Evolutionary conservation across 495 filamentous ascomycete genomes (phyloP).

Genomic region (Bombardia bombarda): DNA sequence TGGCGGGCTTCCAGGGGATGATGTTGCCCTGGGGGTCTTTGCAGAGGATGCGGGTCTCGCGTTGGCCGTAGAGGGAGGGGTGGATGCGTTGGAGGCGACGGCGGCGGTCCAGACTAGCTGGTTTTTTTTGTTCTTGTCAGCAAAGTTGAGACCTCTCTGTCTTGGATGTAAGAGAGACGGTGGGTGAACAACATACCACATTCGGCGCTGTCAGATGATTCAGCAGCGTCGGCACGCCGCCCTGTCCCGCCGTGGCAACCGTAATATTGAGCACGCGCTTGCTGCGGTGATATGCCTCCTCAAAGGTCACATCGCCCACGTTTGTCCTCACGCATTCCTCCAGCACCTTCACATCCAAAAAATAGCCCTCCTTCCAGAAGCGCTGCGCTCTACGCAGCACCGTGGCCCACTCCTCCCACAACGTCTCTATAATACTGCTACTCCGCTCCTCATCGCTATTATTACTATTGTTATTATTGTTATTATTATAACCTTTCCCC

Average conservation of each 20-base stretch:
- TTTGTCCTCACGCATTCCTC: slow-evolving; percentile 82
- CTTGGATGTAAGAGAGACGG: too few species aligned
- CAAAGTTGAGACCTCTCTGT: too few species aligned
- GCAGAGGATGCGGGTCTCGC: slow-evolving; percentile 65
- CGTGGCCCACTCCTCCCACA: slow-evolving; percentile 46
- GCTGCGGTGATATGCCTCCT: slow-evolving; percentile 82
- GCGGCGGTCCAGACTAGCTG: slow-evolving; percentile 90
- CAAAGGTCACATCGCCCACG: slow-evolving; percentile 84
- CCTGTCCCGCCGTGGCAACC: slow-evolving; percentile 62
- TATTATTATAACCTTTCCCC: too few species aligned
- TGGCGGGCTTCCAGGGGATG: slow-evolving; percentile 66
- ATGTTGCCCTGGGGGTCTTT: slow-evolving; percentile 75
- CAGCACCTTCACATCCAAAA: slow-evolving; percentile 73
- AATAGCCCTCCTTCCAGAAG: slow-evolving; percentile 67
- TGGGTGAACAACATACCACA: slow-evolving; percentile 51
- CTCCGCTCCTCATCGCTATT: slow-evolving; percentile 3
- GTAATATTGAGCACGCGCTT: slow-evolving; percentile 91
- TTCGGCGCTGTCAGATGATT: slow-evolving; percentile 95
- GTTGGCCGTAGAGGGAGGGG: slow-evolving; percentile 51
- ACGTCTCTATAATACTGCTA: slow-evolving; percentile 8
- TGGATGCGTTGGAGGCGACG: slow-evolving; percentile 80
- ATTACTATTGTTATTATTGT: too few species aligned
- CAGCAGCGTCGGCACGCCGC: slow-evolving; percentile 75
- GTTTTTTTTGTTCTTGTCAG: not conserved
- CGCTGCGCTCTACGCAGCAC: slow-evolving; percentile 52